Base-by-base conservation (phyloP, 768 basidiomycete species). In the Dioszegia crocea region DNA sequence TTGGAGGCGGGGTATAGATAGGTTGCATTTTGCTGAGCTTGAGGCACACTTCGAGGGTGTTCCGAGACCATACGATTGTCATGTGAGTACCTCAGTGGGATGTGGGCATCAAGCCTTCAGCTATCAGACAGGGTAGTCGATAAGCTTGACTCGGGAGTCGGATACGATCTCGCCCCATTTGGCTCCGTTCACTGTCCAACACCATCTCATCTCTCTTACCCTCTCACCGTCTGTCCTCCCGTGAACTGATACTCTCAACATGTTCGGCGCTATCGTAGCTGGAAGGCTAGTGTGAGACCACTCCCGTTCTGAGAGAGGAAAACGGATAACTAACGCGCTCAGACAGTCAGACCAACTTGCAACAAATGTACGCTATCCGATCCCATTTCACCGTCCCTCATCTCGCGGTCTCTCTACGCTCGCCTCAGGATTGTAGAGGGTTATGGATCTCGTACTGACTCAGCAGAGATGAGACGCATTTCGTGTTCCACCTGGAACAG, bases 201-300 rank as follows among this genome's bases (percentile, higher is more conserved):
- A 33, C 24, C 49, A 23, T 39, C 19, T 51, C 49, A 48, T 36
- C 31, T 3, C 16, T 29, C 38, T 38, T 4, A 9, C 1, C 24
- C n/a, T 16, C 51, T 53, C 8, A 6, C 23, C 19, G 40, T 5
- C 16, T 6, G 21, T 39, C 10, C 24, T 38, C 8, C 17, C 49
- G 8, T 33, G 6, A 14, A 36, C 31, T 19, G 5, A 41, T 21
- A 4, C 24, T 14, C 5, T 17, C 24, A 62, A 8, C 29, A 76
- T 76, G 75, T 76, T 76, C 56, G 75, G 75, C 16, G 74, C 73
- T 16, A 75, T 75, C 24, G 71, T 74, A 38, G 75, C 75, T 31
- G 71, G 75, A 21, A 54, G 75, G 40, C 62, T 76, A 19, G 73
- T 76, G 75, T 76, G 44, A 64, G 73, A 64, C 36, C 10, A 9